Evolutionary conservation across 352 stramenopile genomes (phyloP).

Genomic region (Phytopythium helicoides): DNA sequence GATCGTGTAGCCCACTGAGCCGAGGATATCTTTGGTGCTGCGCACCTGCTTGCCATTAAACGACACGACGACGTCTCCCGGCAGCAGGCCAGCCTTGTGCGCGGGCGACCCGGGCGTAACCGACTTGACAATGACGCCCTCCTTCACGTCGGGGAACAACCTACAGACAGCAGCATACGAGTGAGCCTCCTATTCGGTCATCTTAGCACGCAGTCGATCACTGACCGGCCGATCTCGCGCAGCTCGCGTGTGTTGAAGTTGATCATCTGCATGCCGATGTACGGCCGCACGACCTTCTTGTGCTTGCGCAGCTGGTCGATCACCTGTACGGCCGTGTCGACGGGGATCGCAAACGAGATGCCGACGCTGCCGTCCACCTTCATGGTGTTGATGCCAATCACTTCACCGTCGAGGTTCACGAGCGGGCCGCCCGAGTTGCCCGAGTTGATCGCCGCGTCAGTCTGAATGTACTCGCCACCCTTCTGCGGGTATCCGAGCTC

Average conservation of each 20-base stretch:
- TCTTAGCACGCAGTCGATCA: too few species aligned
- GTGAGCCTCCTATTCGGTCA: too few species aligned
- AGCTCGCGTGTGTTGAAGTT: constrained; percentile 76
- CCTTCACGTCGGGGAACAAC: constrained; percentile 70
- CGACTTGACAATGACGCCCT: constrained; percentile 83
- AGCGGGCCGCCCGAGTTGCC: constrained; percentile 93
- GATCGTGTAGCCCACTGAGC: constrained; percentile 66
- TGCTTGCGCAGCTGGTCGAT: constrained; percentile 88
- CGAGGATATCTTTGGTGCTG: constrained; percentile 77
- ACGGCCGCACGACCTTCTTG: constrained; percentile 87
- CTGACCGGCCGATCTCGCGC: constrained; percentile 52
- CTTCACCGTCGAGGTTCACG: constrained; percentile 91
- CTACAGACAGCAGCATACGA: too few species aligned
- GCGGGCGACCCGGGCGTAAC: constrained; percentile 75
- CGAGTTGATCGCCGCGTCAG: constrained; percentile 92
- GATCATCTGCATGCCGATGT: constrained; percentile 92
- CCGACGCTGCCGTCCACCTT: constrained; percentile 89
- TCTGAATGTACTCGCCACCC: constrained; percentile 91
- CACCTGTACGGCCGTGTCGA: constrained; percentile 87
- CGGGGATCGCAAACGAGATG: constrained; percentile 93
- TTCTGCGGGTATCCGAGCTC: constrained; percentile 85
- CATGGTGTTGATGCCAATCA: constrained; percentile 95
- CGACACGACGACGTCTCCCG: constrained; percentile 72
- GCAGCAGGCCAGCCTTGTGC: constrained; percentile 68
- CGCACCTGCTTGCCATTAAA: constrained; percentile 73